phyloP scores from a whole-genome alignment of 495 filamentous ascomycete species.

The Oidiodendron maius region DNA sequence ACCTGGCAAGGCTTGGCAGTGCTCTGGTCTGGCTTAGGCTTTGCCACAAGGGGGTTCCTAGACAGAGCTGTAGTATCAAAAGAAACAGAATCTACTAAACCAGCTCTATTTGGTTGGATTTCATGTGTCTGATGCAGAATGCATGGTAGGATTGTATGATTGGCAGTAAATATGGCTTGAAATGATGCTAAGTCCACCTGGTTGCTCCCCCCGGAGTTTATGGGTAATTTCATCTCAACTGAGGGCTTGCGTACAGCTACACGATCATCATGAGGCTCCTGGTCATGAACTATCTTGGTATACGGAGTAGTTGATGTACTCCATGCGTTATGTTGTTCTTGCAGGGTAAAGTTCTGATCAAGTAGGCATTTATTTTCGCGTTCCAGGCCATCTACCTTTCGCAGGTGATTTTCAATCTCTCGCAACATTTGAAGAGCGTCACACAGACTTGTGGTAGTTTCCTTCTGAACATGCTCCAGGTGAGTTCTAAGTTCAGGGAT shows the following conservation, averaged over 20 bases:
- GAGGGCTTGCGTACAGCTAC: background rate
- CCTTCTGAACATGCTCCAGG: conserved; percentile 2
- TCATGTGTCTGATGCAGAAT: no score
- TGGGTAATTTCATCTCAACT: no score
- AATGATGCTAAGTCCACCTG: no score
- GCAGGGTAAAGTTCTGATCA: background rate
- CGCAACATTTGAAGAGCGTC: background rate
- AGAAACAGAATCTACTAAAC: no score
- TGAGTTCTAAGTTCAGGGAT: conserved; percentile 1
- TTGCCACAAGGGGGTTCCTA: no score
- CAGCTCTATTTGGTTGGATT: no score
- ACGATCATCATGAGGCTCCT: background rate
- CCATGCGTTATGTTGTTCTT: background rate
- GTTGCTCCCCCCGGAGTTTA: no score
- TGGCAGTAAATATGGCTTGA: no score
- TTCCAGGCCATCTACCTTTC: background rate
- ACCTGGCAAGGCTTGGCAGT: background rate
- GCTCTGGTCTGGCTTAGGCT: no score
- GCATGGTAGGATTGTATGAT: no score
- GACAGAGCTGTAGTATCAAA: no score
- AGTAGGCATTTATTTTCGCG: background rate
- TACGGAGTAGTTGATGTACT: background rate
- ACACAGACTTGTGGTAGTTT: background rate
- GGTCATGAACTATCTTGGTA: background rate
- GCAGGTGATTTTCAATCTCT: background rate